Conservation (phyloP, 2,329 filamentous ascomycete genomes). For the Lasiodiplodia theobromae region DNA sequence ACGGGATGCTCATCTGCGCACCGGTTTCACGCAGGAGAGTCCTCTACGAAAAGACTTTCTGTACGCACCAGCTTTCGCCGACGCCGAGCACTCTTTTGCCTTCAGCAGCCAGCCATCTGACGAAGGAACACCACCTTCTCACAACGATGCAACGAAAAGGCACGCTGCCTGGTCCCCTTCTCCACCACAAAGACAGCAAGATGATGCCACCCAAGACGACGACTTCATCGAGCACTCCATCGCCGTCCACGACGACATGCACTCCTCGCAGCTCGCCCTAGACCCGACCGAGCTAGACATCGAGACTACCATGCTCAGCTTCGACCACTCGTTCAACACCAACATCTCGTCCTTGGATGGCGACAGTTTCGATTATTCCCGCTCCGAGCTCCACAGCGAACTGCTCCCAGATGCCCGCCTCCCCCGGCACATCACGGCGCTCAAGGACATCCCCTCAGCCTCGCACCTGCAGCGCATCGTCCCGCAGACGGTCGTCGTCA, state of each 20-base stretch:
- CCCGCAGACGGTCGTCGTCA: conserved; percentile 67
- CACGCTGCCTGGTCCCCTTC: background rate
- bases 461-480: conserved; percentile 69
- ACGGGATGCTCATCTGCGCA: background rate
- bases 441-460: conserved; percentile 75
- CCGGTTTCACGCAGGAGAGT: conserved; percentile 23
- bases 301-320: conserved; percentile 24
- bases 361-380: conserved; percentile 42
- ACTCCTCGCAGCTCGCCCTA: conserved; percentile 63
- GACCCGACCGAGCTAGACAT: background rate
- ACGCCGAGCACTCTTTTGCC: background rate
- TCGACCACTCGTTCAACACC: conserved; percentile 36
- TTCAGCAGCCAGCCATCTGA: background rate
- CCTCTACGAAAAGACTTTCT: conserved; percentile 7
- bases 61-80: background rate
- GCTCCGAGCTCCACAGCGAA: conserved; percentile 6
- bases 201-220: background rate
- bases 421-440: conserved; percentile 62
- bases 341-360: conserved; percentile 44
- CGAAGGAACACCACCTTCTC: background rate
- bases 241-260: conserved; percentile 69
- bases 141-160: background rate
- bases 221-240: conserved; percentile 81
- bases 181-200: background rate
- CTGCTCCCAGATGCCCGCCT: conserved; percentile 37